These are phyloP conservation scores for Ophiocordyceps camponoti-leonardi DNA, from an alignment of 2,329 filamentous ascomycete genomes.

Conservation along the genomic window DNA sequence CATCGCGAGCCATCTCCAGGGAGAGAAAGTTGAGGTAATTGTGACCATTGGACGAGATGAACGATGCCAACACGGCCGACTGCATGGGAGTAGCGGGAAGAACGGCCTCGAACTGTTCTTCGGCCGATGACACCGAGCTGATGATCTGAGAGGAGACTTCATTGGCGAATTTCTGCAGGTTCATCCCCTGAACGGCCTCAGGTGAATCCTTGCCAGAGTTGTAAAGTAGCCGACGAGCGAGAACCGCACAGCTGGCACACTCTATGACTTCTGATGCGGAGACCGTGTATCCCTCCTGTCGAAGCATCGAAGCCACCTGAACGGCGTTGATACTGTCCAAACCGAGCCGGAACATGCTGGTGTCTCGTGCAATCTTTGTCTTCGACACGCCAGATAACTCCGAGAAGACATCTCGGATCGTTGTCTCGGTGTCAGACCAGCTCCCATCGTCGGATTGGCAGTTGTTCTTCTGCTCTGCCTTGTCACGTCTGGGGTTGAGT, in stretches of 20 bases:
- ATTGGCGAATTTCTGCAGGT: constrained; percentile 21
- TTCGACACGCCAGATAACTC: constrained; percentile 35
- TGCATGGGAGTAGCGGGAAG: constrained; percentile 70
- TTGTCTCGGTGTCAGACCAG: constrained; percentile 34
- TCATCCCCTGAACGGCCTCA: constrained; percentile 9
- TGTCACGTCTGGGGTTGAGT: constrained; percentile 7
- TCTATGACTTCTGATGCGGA: constrained; percentile 62
- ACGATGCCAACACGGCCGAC: constrained; percentile 62
- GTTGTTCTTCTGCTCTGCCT: constrained; percentile 2
- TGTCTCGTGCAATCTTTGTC: constrained; percentile 35
- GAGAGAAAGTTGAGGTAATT: constrained; percentile 63
- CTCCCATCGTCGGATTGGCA: constrained; percentile 7
- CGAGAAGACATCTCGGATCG: constrained; percentile 38
- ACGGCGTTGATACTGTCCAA: constrained; percentile 79
- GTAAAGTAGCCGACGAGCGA: constrained; percentile 13
- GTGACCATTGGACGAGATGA: constrained; percentile 44
- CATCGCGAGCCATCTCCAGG: constrained; percentile 25
- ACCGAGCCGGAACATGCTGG: constrained; percentile 74
- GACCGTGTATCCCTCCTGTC: constrained; percentile 37
- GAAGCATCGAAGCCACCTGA: constrained; percentile 55
- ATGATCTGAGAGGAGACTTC: constrained; percentile 13
- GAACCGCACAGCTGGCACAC: constrained; percentile 26
- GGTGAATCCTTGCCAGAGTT: constrained; percentile 1
- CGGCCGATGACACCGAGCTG: constrained; percentile 3
- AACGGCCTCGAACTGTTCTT: constrained; percentile 32